These are phyloP conservation scores for Neofusicoccum sp. DNA, from an alignment of 2,329 filamentous ascomycete species.

Conservation along the genomic window DNA sequence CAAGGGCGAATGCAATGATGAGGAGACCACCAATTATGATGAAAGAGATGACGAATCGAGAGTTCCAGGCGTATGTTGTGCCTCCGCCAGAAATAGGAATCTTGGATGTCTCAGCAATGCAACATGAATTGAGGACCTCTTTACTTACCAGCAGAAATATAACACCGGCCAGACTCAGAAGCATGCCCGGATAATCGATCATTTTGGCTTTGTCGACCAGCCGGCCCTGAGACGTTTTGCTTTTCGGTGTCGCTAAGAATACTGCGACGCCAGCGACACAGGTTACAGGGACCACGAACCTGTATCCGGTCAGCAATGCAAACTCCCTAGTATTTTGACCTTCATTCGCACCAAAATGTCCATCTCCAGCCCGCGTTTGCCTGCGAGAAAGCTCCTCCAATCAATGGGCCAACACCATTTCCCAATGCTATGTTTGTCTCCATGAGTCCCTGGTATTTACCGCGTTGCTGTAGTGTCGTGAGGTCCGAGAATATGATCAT, in stretches of 20 bases:
- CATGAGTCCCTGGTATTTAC: slow-evolving; percentile 38
- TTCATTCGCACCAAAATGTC: slow-evolving; percentile 1
- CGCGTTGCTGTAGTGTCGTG: slow-evolving; percentile 35
- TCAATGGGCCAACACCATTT: slow-evolving; percentile 28
- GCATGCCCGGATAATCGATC: slow-evolving; percentile 9
- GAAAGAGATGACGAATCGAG: slow-evolving; percentile 60
- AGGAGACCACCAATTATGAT: slow-evolving; percentile 52
- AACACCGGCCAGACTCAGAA: slow-evolving; percentile 31
- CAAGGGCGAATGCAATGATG: slow-evolving; percentile 50
- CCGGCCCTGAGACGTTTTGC: background rate
- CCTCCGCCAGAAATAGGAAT: slow-evolving; percentile 65
- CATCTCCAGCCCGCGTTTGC: slow-evolving; percentile 16
- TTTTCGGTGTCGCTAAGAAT: background rate
- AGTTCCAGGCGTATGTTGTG: slow-evolving; percentile 56
- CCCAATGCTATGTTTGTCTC: slow-evolving; percentile 28
- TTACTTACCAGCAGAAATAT: slow-evolving; percentile 26
- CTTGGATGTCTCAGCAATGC: slow-evolving; percentile 21
- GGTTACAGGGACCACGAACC: slow-evolving; percentile 5
- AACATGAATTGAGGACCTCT: slow-evolving; percentile 32
- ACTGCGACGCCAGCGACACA: background rate
- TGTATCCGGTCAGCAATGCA: background rate
- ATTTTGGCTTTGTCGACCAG: slow-evolving; percentile 9
- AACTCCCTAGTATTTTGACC: background rate
- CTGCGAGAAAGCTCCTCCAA: slow-evolving; percentile 26
- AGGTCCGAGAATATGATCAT: slow-evolving; percentile 41